These are phyloP conservation scores for Antrodiella citrinella DNA, from an alignment of 768 basidiomycete species.

Conservation along the genomic window DNA sequence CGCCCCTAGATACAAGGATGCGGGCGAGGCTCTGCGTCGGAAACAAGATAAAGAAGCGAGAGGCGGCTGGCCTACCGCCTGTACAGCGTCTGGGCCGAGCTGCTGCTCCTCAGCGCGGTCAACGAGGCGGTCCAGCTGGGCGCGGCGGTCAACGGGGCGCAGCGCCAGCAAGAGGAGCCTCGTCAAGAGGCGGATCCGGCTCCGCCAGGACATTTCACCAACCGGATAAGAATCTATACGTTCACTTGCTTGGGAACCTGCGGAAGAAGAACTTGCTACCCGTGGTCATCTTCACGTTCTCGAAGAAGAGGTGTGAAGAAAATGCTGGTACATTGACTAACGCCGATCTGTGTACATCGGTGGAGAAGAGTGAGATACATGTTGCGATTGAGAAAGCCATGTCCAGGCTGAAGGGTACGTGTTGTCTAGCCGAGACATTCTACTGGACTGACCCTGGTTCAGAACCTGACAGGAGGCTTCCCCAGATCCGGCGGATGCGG, in stretches of 20 bases:
- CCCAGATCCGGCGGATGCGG: slow-evolving; percentile 87
- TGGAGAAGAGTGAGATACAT: slow-evolving; percentile 97
- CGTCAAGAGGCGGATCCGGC: slow-evolving; percentile 28
- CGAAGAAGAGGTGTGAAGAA: slow-evolving; percentile 96
- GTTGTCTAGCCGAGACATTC: slow-evolving; percentile 1
- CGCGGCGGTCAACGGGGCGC: slow-evolving; percentile 40
- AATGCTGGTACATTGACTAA: slow-evolving; percentile 87
- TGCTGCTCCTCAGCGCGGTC: slow-evolving; percentile 39
- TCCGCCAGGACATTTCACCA: slow-evolving; percentile 50
- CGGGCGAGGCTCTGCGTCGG: slow-evolving; percentile 76
- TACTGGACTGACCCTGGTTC: slow-evolving; percentile 3
- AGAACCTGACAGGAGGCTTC: slow-evolving; percentile 89
- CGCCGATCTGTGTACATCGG: slow-evolving; percentile 77
- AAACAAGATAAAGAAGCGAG: slow-evolving; percentile 99
- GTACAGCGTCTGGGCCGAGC: slow-evolving; percentile 81
- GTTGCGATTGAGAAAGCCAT: slow-evolving; percentile 89
- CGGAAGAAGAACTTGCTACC: slow-evolving; percentile 83
- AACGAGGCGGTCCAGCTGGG: slow-evolving; percentile 38
- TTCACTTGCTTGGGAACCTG: slow-evolving; percentile 81
- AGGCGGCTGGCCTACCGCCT: slow-evolving; percentile 86
- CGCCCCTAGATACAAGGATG: slow-evolving; percentile 70
- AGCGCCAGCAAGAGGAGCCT: slow-evolving; percentile 30
- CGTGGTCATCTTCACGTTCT: slow-evolving; percentile 94
- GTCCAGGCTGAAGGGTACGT: slow-evolving; percentile 78
- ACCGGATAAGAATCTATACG: slow-evolving; percentile 88